Evolutionary conservation across 495 filamentous ascomycete genomes (phyloP), one percentile per base, ranked within the genome.

Genomic region (Evernia prunastri): DNA sequence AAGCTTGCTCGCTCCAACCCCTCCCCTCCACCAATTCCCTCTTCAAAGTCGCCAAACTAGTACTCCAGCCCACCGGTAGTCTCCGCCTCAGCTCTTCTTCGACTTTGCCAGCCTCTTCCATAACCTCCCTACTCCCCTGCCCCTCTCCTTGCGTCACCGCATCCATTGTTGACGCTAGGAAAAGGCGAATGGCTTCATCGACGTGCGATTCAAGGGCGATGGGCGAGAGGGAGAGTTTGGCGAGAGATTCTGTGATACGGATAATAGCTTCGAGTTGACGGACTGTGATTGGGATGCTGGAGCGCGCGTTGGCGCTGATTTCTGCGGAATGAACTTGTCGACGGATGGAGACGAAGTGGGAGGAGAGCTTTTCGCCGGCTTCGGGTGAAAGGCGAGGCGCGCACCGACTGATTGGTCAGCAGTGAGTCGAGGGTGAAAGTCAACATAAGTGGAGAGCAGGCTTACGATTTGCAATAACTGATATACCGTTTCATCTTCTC

Each of bases 401-500:
- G 72, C 93, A 97, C 53, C 89, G 90, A 56, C 90, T 93, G 66
- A n/a, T n/a, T n/a, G n/a, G 9, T 15, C 23, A 25, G 13, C 15
- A 56, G 25, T 23, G 45, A 12, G 33, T 25, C 58, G 29, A 57
- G n/a, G n/a, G n/a, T n/a, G n/a, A n/a, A n/a, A n/a, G n/a, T n/a
- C n/a, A n/a, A n/a, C n/a, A n/a, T 23, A 10, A 10, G 25, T 33
- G 49, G 59, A 51, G 15, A 82, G 54, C 54, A 59, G 20, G 81
- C 88, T 73, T 81, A 92, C 90, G 87, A 88, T 78, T 94, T 91
- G 80, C 94, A 97, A 75, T 97, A 99, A 72, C 89, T 94, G 74
- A 99, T 92, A 68, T 97, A 99, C 20, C 94, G 88, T 77, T 91
- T 91, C 92, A 99, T 96, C 77, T 93, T 96, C 56, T 97, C 95